Conservation (phyloP, 2,329 filamentous ascomycete genomes). For the Neofusicoccum ribis region DNA sequence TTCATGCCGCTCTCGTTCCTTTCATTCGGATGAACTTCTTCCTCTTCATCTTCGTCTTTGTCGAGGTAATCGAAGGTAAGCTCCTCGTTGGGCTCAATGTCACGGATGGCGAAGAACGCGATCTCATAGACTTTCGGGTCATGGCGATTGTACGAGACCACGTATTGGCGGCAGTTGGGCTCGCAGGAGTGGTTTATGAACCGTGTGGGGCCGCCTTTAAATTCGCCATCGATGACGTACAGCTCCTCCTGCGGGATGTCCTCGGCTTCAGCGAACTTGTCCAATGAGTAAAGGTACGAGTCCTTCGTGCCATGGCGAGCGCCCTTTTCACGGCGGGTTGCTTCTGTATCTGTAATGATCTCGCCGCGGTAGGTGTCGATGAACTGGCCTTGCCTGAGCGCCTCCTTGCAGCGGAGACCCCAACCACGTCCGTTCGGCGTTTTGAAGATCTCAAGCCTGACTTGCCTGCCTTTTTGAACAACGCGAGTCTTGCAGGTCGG, state of each 20-base stretch:
- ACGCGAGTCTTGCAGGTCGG: slow-evolving; percentile 70
- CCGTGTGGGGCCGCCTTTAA: slow-evolving; percentile 73
- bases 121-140: slow-evolving; percentile 75
- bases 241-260: slow-evolving; percentile 46
- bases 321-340: slow-evolving; percentile 60
- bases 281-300: slow-evolving; percentile 76
- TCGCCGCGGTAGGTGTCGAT: slow-evolving; percentile 76
- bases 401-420: slow-evolving; percentile 67
- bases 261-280: slow-evolving; percentile 71
- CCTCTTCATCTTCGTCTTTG: slow-evolving; percentile 42
- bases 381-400: slow-evolving; percentile 72
- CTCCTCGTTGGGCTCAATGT: slow-evolving; percentile 67
- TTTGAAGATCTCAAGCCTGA: slow-evolving; percentile 75
- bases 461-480: slow-evolving; percentile 70
- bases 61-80: slow-evolving; percentile 80
- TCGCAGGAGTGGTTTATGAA: slow-evolving; percentile 85
- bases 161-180: slow-evolving; percentile 77
- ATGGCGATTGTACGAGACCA: slow-evolving; percentile 73
- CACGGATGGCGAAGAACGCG: slow-evolving; percentile 70
- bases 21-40: slow-evolving; percentile 53
- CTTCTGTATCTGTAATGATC: slow-evolving; percentile 56
- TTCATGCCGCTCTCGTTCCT: slow-evolving; percentile 42
- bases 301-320: slow-evolving; percentile 56
- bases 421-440: slow-evolving; percentile 69
- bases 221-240: slow-evolving; percentile 65